Base-by-base conservation (phyloP, 164 flowering plant species). In the Vitis rotundifolia region DNA sequence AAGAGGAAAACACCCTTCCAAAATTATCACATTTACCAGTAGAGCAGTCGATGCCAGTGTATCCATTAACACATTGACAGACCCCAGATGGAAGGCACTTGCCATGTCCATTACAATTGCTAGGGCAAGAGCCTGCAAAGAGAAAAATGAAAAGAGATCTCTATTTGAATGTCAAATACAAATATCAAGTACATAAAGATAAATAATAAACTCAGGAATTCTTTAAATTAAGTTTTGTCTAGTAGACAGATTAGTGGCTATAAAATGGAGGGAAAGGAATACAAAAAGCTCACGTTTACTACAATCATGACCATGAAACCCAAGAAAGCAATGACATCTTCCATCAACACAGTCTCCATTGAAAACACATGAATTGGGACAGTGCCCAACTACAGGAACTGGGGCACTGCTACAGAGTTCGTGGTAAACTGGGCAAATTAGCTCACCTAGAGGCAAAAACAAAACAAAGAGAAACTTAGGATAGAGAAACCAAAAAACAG, bases 291-390 rank as follows among this genome's bases (percentile, higher is more conserved):
- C 67, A 96, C 99, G 88, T 79, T 83, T 85, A 67, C 91, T 85
- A 78, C 99, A 96, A 67, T 93, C 98, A 68, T 77, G 82, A 49
- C 98, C 98, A 75, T 86, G 85, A 75, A 88, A 96, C n/a, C 98
- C 99, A 15, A 87, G 80, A 81, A 96, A 91, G 80, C 99, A 96
- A 63, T 73, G 79, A 66, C 99, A 96, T 75, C 61, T 87, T 68
- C 97, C 97, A 68, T 88, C 84, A 65, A 89, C 66, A 71, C 99
- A 96, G 52, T 93, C 98, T 52, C 99, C 99, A 76, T 90, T 92
- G 79, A 86, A 89, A 74, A 72, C 80, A 71, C 99, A 94, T 16
- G 94, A 89, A 67, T 75, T 79, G 59, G 93, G 89, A 71, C 99
- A 94, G 58, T 91, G 90, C 59, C 87, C 87, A 70, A 85, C 59